Evolutionary conservation across 2,329 filamentous ascomycete species (phyloP), one percentile per base, ranked within the genome.

Genomic region (Pseudocercospora fuligena): DNA sequence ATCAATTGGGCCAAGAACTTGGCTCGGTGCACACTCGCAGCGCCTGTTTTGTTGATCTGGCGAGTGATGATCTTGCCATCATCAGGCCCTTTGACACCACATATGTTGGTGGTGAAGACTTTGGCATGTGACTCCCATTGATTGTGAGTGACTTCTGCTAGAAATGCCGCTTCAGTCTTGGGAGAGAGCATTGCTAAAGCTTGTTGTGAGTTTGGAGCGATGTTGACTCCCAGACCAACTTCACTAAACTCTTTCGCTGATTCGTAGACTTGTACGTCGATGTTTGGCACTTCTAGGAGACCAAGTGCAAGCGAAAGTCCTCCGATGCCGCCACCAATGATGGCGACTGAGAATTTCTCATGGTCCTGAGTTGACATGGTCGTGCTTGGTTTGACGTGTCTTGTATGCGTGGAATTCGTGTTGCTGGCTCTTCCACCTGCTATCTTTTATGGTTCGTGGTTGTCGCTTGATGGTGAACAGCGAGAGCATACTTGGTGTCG

Each of bases 1-100:
- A 83, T 80, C 47, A 86, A 68, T 61, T 82, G 80, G 16, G 84
- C 80, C 23, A 86, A 72, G 60, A 84, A 84, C 27, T 81, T 79
- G 4, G 83, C 82, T 12, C 84, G 80, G 71, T 84, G 82, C 12
- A 84, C 78, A 25, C 76, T 77, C 3, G 75, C 76, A 61, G 79
- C 27, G 2, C 56, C 56, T 1, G 56, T 58, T 11, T 43, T 31
- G 9, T 58, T 58, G 27, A 19, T 40, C 2, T n/a, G 27, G 2
- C 12, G 8, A 21, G 56, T 25, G 23, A 58, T 36, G 56, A 36
- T n/a, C 29, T 58, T 31, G 19, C 56, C 56, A 16, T 40, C 27
- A 11, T 31, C 2, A 25, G 46, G 11, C 19, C 60, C 60, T 31
- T 21, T 40, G 4, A 31, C 29, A 16, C 56, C 56, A 25, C n/a